Base-by-base conservation (phyloP, 768 basidiomycete species). In the Russula sp. region DNA sequence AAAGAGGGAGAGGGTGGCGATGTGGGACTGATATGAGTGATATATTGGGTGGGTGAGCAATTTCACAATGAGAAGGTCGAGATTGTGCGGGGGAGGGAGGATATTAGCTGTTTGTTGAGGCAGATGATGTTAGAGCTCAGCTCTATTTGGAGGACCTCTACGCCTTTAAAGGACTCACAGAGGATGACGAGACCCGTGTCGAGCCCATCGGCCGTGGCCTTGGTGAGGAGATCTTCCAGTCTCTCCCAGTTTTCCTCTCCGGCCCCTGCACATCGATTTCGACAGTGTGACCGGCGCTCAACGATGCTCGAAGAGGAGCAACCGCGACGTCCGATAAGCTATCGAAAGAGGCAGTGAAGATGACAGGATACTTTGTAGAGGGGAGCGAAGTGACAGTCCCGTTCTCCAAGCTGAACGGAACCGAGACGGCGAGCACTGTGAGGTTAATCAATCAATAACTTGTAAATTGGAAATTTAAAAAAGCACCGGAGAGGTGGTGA, bases 41-140 rank as follows among this genome's bases (percentile, higher is more conserved):
- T 92, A 93, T 0, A 81, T 80, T 2, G 89, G 85, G 70, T 92
- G 88, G 55, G 84, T 88, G 80, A 92, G 86, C 72, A 92, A 77
- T 73, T 88, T 86, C 46, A 91, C 88, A 63, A 90, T 87, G 1
- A 90, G 88, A 50, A 88, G 72, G 58, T 82, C 76, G 42, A 90
- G 79, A 68, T 86, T 84, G 68, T 89, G 83, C 0, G 90, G 88
- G 42, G 92, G 92, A 50, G 90, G 92, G 11, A 94, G 79, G 48
- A 90, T 75, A 72, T 90, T 92, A 57, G 87, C 92, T 94, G 49
- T 51, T 44, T 16, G 64, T n/a, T n/a, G n/a, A n/a, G 65, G 56
- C 58, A 66, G 38, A 69, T 38, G 53, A 57, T 28, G 32, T 57
- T 38, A 58, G 53, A n/a, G n/a, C n/a, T n/a, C n/a, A 48, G 30